phyloP scores from a whole-genome alignment of 2,329 filamentous ascomycete species.

The Decorospora gaudefroyi region DNA sequence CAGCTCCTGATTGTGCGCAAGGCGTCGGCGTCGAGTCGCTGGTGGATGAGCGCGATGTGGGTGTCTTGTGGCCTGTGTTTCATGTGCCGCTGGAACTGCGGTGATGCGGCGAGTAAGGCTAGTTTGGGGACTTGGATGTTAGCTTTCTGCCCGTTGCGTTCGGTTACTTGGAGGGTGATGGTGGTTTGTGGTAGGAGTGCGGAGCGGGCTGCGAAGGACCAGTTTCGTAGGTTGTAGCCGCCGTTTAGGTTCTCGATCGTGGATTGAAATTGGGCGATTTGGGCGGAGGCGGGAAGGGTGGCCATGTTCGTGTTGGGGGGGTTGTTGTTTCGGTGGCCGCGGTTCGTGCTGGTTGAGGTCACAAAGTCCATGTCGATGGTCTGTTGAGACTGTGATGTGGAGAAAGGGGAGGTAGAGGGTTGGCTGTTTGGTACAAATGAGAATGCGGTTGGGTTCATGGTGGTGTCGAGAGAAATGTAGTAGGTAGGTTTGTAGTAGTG shows the following conservation, averaged over 20 bases:
- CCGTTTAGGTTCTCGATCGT: conserved; percentile 11
- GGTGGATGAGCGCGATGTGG: conserved; percentile 1
- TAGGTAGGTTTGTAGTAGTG: too few species aligned
- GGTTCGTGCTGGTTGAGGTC: too few species aligned
- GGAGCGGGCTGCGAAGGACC: conserved; percentile 8
- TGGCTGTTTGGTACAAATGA: too few species aligned
- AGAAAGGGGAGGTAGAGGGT: too few species aligned
- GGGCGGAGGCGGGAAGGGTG: conserved; percentile 5
- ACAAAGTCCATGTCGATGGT: too few species aligned
- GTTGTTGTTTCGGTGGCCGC: background rate
- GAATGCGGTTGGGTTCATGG: too few species aligned
- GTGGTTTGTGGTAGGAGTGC: conserved; percentile 2
- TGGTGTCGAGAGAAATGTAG: too few species aligned
- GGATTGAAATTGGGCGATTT: conserved; percentile 6
- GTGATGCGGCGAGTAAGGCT: conserved; percentile 10
- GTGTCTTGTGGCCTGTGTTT: background rate
- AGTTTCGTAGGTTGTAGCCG: conserved; percentile 9
- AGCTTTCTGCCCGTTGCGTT: background rate
- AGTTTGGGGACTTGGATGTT: conserved; percentile 8
- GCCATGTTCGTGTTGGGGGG: background rate
- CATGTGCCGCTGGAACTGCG: conserved; percentile 1
- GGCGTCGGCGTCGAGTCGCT: background rate
- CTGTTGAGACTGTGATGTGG: too few species aligned
- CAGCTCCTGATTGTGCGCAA: conserved; percentile 7
- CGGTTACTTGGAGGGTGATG: conserved; percentile 4